phyloP scores from a whole-genome alignment of 148 eudicot species.

The Euryodendron excelsum region DNA sequence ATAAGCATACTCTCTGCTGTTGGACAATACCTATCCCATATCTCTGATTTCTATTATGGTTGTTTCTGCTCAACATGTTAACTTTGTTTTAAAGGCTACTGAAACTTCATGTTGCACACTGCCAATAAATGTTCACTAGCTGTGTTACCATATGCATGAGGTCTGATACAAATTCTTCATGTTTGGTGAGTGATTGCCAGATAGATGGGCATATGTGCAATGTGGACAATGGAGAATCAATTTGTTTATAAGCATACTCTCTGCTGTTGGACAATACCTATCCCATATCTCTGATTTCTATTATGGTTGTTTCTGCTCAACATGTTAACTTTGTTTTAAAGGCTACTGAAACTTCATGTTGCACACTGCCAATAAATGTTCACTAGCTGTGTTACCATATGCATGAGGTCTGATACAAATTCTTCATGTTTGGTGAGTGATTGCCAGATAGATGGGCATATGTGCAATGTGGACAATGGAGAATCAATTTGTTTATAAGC shows the following conservation, averaged over 20 bases:
- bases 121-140: background rate
- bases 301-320: slow-evolving; percentile 2
- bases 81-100: background rate
- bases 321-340: background rate
- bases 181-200: background rate
- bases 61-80: slow-evolving; percentile 5
- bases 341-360: too few species aligned
- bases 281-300: background rate
- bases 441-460: background rate
- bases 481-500: background rate
- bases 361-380: background rate
- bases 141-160: background rate
- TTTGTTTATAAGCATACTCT: background rate
- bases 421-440: too few species aligned
- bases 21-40: background rate
- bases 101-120: too few species aligned
- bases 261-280: background rate
- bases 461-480: background rate
- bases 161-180: too few species aligned
- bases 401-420: too few species aligned
- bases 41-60: slow-evolving; percentile 5
- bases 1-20: background rate
- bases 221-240: background rate
- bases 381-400: background rate
- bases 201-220: background rate